These are phyloP conservation scores for Fusarium sp. DNA, from an alignment of 2,329 filamentous ascomycete genomes.

Conservation along the genomic window DNA sequence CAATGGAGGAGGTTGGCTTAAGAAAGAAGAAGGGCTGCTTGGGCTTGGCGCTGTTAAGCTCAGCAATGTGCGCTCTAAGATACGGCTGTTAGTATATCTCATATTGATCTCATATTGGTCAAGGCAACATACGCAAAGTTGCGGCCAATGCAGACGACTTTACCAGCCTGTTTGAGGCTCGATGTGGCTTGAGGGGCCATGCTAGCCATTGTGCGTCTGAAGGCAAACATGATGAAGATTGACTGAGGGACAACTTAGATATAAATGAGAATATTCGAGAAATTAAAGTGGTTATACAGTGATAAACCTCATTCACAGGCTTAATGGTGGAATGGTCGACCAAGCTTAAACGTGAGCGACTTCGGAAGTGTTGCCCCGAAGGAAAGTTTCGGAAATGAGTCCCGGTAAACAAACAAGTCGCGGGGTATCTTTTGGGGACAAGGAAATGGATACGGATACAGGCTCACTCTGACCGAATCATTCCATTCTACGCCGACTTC, in stretches of 20 bases:
- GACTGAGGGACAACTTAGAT: background rate
- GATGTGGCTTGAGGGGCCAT: conserved; percentile 59
- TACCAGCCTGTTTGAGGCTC: conserved; percentile 67
- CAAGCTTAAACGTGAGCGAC: conserved; percentile 21
- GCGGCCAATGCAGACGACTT: conserved; percentile 93
- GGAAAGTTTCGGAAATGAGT: conserved; percentile 45
- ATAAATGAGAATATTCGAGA: background rate
- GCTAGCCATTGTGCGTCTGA: conserved; percentile 56
- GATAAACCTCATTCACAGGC: background rate
- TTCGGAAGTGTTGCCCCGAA: conserved; percentile 44
- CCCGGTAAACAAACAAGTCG: conserved; percentile 22
- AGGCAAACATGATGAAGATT: conserved; percentile 52
- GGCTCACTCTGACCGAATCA: conserved; percentile 1
- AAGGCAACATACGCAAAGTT: conserved; percentile 84
- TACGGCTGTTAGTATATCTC: conserved; percentile 21
- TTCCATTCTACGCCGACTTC: conserved; percentile 18
- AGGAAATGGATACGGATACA: too few relatives aligned
- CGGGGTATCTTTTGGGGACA: conserved; percentile 7
- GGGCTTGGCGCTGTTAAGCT: conserved; percentile 87
- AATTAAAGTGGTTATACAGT: background rate
- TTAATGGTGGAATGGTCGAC: conserved; percentile 11
- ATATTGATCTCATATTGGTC: background rate
- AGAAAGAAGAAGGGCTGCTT: conserved; percentile 99
- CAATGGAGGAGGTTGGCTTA: conserved; percentile 89
- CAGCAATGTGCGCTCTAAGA: conserved; percentile 86